phyloP scores from a whole-genome alignment of 768 basidiomycete species.

The Hericium coralloides region DNA sequence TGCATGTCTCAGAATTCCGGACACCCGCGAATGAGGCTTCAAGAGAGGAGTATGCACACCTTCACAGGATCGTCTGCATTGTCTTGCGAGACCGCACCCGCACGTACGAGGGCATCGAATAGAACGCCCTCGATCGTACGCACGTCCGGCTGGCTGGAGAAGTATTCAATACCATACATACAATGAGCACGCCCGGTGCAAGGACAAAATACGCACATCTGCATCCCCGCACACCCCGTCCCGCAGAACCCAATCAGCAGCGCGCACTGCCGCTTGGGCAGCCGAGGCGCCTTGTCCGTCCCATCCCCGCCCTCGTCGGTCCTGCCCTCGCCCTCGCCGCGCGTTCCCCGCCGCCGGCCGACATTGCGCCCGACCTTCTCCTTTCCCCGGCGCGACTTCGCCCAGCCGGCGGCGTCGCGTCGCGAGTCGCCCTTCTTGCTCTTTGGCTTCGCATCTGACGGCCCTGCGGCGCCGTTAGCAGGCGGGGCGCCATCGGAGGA shows the following conservation, averaged over 20 bases:
- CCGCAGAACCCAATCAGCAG: conserved; percentile 89
- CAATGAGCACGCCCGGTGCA: neutral
- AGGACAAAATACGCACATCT: conserved; percentile 41
- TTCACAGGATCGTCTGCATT: conserved; percentile 89
- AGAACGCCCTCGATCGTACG: conserved; percentile 86
- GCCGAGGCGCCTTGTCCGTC: conserved; percentile 37
- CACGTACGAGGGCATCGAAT: conserved; percentile 81
- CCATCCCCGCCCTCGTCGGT: neutral
- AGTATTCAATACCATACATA: neutral
- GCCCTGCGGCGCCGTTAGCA: too few relatives aligned
- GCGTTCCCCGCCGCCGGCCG: conserved; percentile 34
- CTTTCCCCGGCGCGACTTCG: conserved; percentile 25
- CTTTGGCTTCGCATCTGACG: neutral
- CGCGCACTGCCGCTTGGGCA: conserved; percentile 81
- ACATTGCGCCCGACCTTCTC: conserved; percentile 29
- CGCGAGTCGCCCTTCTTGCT: conserved; percentile 8
- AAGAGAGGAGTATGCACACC: conserved; percentile 28
- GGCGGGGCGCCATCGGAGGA: neutral
- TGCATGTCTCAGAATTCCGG: neutral
- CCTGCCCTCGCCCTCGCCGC: conserved; percentile 21
- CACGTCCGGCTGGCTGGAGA: conserved; percentile 59
- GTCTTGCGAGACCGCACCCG: conserved; percentile 90
- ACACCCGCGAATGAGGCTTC: neutral
- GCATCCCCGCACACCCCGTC: conserved; percentile 89
- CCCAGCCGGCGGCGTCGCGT: conserved; percentile 23